Evolutionary conservation across 1,139 yeast species (phyloP).

Genomic region (Magnusiomyces tetraspermus): DNA sequence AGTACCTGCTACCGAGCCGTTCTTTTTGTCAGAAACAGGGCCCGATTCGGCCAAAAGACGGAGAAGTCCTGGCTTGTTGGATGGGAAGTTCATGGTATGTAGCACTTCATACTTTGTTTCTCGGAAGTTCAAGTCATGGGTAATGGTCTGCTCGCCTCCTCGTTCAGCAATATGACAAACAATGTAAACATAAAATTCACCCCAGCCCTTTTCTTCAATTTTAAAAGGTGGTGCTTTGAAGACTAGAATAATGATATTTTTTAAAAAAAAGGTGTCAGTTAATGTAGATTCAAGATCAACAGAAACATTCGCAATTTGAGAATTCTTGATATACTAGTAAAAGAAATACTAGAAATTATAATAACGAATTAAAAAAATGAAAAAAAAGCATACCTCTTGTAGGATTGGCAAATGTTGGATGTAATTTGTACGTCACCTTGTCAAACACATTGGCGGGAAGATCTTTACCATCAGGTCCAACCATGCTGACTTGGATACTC

Average conservation of each 20-base stretch:
- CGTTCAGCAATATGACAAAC: conserved; percentile 71
- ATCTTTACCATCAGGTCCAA: conserved; percentile 74
- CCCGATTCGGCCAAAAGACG: conserved; percentile 74
- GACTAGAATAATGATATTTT: conserved; percentile 31
- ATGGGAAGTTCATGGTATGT: conserved; percentile 67
- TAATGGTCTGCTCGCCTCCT: conserved; percentile 76
- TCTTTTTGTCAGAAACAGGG: conserved; percentile 46
- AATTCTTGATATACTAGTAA: too few species aligned
- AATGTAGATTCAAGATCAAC: too few species aligned
- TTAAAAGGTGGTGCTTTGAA: conserved; percentile 79
- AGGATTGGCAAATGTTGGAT: conserved; percentile 91
- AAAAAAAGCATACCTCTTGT: conserved; percentile 38
- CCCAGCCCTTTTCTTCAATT: conserved; percentile 96
- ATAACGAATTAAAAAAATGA: neutral
- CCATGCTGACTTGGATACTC: conserved; percentile 66
- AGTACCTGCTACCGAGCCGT: conserved; percentile 20
- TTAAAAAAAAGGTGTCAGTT: neutral
- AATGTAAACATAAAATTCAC: conserved; percentile 87
- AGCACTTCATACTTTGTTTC: conserved; percentile 70
- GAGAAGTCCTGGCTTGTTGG: conserved; percentile 64
- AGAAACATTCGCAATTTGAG: too few species aligned
- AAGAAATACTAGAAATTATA: neutral
- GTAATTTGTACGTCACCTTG: conserved; percentile 84
- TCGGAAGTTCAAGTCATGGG: conserved; percentile 81
- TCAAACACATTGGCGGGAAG: conserved; percentile 84